phyloP scores from a whole-genome alignment of 345 rosid species.

The Syzygium aromaticum region DNA sequence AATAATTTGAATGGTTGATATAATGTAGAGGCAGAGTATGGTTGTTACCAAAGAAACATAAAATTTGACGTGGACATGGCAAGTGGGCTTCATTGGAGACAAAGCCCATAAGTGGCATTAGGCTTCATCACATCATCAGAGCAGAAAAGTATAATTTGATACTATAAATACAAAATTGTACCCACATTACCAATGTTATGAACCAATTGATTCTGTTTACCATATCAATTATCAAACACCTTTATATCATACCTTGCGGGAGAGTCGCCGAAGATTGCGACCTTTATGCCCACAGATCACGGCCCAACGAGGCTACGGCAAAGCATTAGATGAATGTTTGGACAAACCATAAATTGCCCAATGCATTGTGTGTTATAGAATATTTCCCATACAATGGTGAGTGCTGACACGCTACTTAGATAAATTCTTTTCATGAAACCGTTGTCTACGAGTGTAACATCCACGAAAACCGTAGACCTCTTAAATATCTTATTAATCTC shows the following conservation, averaged over 20 bases:
- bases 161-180: neutral
- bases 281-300: neutral
- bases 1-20: neutral
- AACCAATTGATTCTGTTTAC: neutral
- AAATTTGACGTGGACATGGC: neutral
- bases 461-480: neutral
- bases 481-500: neutral
- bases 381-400: neutral
- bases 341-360: neutral
- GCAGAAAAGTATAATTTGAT: neutral
- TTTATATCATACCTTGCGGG: neutral
- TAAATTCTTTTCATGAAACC: neutral
- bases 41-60: neutral
- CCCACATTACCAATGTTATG: neutral
- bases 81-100: neutral
- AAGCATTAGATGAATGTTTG: neutral
- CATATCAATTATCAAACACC: neutral
- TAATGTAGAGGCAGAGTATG: neutral
- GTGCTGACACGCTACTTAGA: neutral
- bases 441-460: neutral
- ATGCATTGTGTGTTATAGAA: neutral
- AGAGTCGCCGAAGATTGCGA: accelerated
- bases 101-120: neutral
- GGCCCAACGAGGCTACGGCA: neutral
- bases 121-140: neutral